Percentiles rank a stretch among this genome's conserved stretches.
phyloP scores from a whole-genome alignment of 2,329 filamentous ascomycete genomes.

The Aspergillus eucalypticola region DNA sequence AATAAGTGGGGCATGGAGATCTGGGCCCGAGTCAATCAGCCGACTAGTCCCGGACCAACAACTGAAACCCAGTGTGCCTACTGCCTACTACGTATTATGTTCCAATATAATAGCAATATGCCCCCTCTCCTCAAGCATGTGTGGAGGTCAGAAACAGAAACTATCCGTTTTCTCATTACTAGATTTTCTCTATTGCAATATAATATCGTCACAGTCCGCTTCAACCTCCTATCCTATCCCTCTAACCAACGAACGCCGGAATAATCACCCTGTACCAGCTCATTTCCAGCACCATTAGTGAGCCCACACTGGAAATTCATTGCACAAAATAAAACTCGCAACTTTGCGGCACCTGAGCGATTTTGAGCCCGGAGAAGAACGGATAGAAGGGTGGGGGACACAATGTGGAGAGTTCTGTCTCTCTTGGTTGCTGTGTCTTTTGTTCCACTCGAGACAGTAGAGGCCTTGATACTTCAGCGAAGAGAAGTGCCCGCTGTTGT shows the following conservation, averaged over 20 bases:
- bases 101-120: background rate
- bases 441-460: constrained; percentile 15
- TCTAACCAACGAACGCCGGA: background rate
- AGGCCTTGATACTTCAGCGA: constrained; percentile 32
- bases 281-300: background rate
- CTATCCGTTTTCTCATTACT: background rate
- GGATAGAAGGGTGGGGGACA: background rate
- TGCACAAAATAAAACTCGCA: background rate
- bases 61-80: background rate
- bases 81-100: background rate
- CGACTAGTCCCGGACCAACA: background rate
- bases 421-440: constrained; percentile 18
- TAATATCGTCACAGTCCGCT: background rate
- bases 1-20: background rate
- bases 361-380: background rate
- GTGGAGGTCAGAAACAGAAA: background rate
- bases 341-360: background rate
- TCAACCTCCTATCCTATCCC: background rate
- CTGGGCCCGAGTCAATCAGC: background rate
- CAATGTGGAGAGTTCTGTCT: constrained; percentile 14
- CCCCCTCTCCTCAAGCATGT: background rate
- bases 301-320: background rate
- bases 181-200: background rate
- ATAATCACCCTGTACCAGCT: background rate
- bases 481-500: constrained; percentile 49